A percentile compares a stretch with the other conserved stretches of the same genome.
phyloP scores from a whole-genome alignment of 306 rosid species.

The Geum urbanum region DNA sequence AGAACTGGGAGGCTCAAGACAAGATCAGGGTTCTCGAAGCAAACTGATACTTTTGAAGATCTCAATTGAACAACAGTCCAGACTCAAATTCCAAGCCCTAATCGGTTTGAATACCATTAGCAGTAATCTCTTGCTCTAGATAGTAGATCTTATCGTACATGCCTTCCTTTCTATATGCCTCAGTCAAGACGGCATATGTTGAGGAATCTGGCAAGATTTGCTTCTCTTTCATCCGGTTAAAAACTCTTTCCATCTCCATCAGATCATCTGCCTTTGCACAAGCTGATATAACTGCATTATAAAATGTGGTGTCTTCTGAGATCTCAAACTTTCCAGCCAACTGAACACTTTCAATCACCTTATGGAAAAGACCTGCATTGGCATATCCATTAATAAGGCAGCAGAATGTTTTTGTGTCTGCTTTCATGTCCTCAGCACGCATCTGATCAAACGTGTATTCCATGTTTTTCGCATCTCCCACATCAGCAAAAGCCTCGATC shows the following conservation, averaged over 20 bases:
- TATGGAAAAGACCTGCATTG: slow-evolving; percentile 92
- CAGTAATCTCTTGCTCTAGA: slow-evolving; percentile 58
- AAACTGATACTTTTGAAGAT: slow-evolving; percentile 18
- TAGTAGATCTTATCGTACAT: slow-evolving; percentile 85
- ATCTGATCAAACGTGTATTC: slow-evolving; percentile 92
- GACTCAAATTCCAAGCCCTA: slow-evolving; percentile 20
- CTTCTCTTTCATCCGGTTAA: slow-evolving; percentile 75
- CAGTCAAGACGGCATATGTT: slow-evolving; percentile 58
- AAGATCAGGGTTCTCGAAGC: slow-evolving; percentile 25
- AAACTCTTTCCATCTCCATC: slow-evolving; percentile 90
- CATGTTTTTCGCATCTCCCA: slow-evolving; percentile 85
- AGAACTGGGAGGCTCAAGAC: not conserved
- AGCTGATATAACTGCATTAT: slow-evolving; percentile 72
- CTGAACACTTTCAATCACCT: slow-evolving; percentile 69
- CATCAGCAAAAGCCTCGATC: slow-evolving; percentile 89
- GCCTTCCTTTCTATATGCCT: slow-evolving; percentile 81
- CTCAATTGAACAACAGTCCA: slow-evolving; percentile 21
- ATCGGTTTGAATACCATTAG: slow-evolving; percentile 26
- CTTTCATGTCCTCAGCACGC: slow-evolving; percentile 91
- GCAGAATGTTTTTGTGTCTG: slow-evolving; percentile 91
- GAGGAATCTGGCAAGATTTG: slow-evolving; percentile 59
- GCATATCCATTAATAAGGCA: slow-evolving; percentile 93
- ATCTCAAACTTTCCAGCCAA: slow-evolving; percentile 79
- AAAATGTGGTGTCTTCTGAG: slow-evolving; percentile 70
- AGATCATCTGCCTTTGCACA: slow-evolving; percentile 91